These are phyloP conservation scores for Termitomyces sp. DNA, from an alignment of 768 basidiomycete species.

Conservation along the genomic window DNA sequence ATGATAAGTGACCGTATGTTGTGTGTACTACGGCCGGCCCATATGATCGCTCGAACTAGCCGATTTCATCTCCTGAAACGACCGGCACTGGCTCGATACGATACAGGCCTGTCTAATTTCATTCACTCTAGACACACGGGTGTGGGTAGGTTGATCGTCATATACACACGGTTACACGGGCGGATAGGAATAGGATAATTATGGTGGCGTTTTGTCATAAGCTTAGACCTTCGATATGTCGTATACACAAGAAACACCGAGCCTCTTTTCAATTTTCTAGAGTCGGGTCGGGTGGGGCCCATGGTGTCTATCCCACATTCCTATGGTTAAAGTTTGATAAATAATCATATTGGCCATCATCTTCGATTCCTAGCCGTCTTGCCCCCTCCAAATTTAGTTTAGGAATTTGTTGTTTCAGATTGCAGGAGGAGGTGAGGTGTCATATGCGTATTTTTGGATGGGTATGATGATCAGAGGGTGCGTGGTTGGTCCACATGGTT, in stretches of 20 bases:
- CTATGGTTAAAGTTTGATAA: not conserved
- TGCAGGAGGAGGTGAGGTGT: not conserved
- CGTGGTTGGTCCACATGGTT: not conserved
- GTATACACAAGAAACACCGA: not conserved
- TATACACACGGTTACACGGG: not conserved
- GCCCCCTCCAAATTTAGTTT: not conserved
- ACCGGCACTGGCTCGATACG: not conserved
- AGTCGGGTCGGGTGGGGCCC: not conserved
- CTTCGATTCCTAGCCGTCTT: not conserved
- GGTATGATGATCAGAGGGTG: not conserved
- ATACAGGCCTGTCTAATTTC: not conserved
- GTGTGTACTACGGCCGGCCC: not conserved
- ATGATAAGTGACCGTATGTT: not conserved
- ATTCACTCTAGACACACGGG: not conserved
- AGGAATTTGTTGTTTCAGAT: not conserved
- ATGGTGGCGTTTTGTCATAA: not conserved
- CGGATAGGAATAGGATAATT: not conserved
- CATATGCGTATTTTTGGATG: not conserved
- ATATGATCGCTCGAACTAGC: not conserved
- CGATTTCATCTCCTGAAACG: not conserved
- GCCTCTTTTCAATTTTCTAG: not conserved
- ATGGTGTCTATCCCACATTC: not conserved
- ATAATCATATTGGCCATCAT: not conserved
- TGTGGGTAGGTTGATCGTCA: not conserved
- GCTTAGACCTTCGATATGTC: not conserved